These are phyloP conservation scores for Wallacemonas rigidus DNA, from an alignment of 208 protist species.

Conservation along the genomic window DNA sequence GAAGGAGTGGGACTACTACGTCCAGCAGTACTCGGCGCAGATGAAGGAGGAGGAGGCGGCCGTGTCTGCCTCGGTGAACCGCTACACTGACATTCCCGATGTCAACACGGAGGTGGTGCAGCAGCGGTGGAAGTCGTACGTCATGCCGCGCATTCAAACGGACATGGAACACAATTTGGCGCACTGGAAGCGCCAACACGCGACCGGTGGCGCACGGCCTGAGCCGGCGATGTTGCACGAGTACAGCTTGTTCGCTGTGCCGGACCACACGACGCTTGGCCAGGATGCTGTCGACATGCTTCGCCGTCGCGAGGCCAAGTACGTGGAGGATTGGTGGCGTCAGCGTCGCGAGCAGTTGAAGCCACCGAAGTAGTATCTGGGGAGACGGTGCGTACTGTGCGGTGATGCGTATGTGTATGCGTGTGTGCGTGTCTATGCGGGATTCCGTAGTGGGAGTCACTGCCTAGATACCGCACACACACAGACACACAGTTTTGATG, in stretches of 20 bases:
- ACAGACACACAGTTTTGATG: too few relatives aligned
- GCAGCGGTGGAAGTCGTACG: slow-evolving; percentile 73
- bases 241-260: slow-evolving; percentile 80
- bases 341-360: slow-evolving; percentile 73
- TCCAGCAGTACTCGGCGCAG: slow-evolving; percentile 71
- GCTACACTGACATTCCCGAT: slow-evolving; percentile 61
- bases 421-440: background rate
- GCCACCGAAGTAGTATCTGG: slow-evolving; percentile 44
- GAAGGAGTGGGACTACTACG: slow-evolving; percentile 82
- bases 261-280: slow-evolving; percentile 65
- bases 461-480: too few relatives aligned
- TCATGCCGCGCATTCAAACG: slow-evolving; percentile 74
- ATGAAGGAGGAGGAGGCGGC: slow-evolving; percentile 79
- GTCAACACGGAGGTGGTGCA: slow-evolving; percentile 63
- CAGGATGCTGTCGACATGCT: slow-evolving; percentile 85
- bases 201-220: slow-evolving; percentile 29
- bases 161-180: slow-evolving; percentile 76
- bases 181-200: slow-evolving; percentile 67
- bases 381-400: too few relatives aligned
- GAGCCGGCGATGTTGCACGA: slow-evolving; percentile 47
- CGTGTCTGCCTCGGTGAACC: slow-evolving; percentile 48
- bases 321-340: slow-evolving; percentile 78
- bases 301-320: slow-evolving; percentile 61
- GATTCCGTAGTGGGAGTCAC: too few relatives aligned
- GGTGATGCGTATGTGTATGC: background rate